phyloP scores from a whole-genome alignment of 1,284 basidiomycete species.

The Schizophyllum amplum region DNA sequence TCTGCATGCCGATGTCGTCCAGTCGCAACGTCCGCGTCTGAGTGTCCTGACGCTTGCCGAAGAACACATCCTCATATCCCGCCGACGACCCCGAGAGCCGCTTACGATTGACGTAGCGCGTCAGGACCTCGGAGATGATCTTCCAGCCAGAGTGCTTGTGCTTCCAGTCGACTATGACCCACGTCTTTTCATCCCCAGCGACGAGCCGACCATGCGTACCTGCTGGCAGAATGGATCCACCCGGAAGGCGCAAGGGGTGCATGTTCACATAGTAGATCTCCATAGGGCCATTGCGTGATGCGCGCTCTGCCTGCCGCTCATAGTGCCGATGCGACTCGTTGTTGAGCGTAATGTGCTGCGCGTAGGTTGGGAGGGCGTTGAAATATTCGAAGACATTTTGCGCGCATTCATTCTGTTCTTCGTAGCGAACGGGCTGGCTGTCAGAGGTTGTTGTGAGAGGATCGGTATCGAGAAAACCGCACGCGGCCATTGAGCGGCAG shows the following conservation, averaged over 20 bases:
- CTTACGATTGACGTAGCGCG: slow-evolving; percentile 58
- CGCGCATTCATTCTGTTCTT: slow-evolving; percentile 46
- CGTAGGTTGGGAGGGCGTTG: slow-evolving; percentile 63
- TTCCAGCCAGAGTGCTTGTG: slow-evolving; percentile 79
- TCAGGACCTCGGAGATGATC: slow-evolving; percentile 68
- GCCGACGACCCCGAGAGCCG: slow-evolving; percentile 33
- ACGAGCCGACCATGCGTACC: slow-evolving; percentile 66
- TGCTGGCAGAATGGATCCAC: slow-evolving; percentile 60
- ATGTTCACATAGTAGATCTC: slow-evolving; percentile 59
- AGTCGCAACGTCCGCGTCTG: slow-evolving; percentile 42
- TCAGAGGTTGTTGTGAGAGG: slow-evolving; percentile 30
- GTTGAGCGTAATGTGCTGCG: slow-evolving; percentile 61
- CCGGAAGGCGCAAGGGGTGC: slow-evolving; percentile 65
- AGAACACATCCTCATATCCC: slow-evolving; percentile 43
- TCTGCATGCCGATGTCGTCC: slow-evolving; percentile 64
- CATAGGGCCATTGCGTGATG: slow-evolving; percentile 35
- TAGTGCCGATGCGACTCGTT: slow-evolving; percentile 61
- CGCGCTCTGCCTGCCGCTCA: slow-evolving; percentile 52
- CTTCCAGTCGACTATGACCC: slow-evolving; percentile 74
- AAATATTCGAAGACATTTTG: slow-evolving; percentile 70
- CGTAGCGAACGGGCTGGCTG: slow-evolving; percentile 36
- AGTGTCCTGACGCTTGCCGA: slow-evolving; percentile 29
- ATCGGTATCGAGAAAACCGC: slow-evolving; percentile 64
- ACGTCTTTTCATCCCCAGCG: slow-evolving; percentile 62
- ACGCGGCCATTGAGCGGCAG: slow-evolving; percentile 66